phyloP scores from a whole-genome alignment of 306 rosid species.

The Lathyrus sativus region DNA sequence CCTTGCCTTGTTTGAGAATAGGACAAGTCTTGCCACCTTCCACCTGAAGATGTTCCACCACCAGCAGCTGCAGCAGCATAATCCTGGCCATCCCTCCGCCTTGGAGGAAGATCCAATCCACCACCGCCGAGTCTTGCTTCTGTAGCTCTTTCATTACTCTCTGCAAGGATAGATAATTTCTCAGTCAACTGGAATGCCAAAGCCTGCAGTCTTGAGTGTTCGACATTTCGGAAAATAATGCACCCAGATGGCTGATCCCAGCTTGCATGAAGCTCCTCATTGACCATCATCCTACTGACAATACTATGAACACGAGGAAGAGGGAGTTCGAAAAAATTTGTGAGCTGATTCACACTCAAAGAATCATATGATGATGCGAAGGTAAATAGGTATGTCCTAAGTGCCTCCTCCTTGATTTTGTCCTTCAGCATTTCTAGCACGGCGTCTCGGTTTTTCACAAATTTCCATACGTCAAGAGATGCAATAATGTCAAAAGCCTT shows the following conservation, averaged over 20 bases:
- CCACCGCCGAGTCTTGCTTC: slow-evolving; percentile 88
- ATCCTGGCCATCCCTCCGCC: slow-evolving; percentile 89
- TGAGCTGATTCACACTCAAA: slow-evolving; percentile 71
- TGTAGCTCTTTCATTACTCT: slow-evolving; percentile 88
- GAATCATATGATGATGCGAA: slow-evolving; percentile 80
- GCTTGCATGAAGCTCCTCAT: slow-evolving; percentile 87
- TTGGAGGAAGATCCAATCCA: slow-evolving; percentile 73
- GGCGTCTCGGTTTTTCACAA: slow-evolving; percentile 60
- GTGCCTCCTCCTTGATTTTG: slow-evolving; percentile 90
- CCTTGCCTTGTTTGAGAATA: slow-evolving; percentile 70
- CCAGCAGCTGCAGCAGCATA: slow-evolving; percentile 55
- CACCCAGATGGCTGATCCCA: slow-evolving; percentile 67
- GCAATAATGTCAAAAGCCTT: slow-evolving; percentile 66
- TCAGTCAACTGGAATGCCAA: slow-evolving; percentile 86
- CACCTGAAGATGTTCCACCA: slow-evolving; percentile 42
- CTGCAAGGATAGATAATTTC: slow-evolving; percentile 77
- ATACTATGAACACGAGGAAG: slow-evolving; percentile 62
- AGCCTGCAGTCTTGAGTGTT: slow-evolving; percentile 69
- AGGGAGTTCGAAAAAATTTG: slow-evolving; percentile 74
- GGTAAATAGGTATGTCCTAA: slow-evolving; percentile 88
- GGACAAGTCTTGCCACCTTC: slow-evolving; percentile 83
- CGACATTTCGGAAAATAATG: slow-evolving; percentile 60
- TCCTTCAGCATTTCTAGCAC: slow-evolving; percentile 77
- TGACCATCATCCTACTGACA: slow-evolving; percentile 91
- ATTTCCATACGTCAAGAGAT: slow-evolving; percentile 90